These are phyloP conservation scores for Diaporthe sp. DNA, from an alignment of 2,329 filamentous ascomycete species.

Conservation along the genomic window DNA sequence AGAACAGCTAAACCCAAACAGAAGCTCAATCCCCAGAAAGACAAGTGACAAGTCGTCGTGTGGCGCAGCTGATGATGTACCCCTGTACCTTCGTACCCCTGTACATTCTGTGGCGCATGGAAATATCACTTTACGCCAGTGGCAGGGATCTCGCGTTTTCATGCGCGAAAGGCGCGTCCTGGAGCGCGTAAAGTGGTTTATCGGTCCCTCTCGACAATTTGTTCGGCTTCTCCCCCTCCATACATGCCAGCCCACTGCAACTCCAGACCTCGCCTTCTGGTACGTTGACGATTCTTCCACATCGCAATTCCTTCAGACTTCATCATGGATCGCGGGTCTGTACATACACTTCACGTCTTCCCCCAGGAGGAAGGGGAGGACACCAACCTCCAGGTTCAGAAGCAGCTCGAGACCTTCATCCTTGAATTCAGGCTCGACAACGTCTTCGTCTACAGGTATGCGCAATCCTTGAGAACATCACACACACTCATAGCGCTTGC, in stretches of 20 bases:
- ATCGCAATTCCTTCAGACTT: background rate
- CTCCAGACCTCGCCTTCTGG: constrained; percentile 7
- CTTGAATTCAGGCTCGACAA: constrained; percentile 95
- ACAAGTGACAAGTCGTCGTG: constrained; percentile 24
- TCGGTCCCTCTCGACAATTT: constrained; percentile 30
- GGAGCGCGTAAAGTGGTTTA: constrained; percentile 32
- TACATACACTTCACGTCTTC: constrained; percentile 88
- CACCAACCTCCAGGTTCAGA: constrained; percentile 79
- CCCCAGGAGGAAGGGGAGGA: constrained; percentile 77
- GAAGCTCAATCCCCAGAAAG: constrained; percentile 31
- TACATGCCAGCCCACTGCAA: constrained; percentile 22
- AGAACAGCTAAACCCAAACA: constrained; percentile 41
- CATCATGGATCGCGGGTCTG: constrained; percentile 87
- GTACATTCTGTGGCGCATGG: constrained; percentile 23
- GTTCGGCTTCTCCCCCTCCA: constrained; percentile 23
- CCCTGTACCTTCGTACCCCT: background rate
- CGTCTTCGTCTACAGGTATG: constrained; percentile 90
- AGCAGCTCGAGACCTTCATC: constrained; percentile 89
- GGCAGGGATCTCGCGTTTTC: constrained; percentile 27
- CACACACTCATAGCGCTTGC: background rate
- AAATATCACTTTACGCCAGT: background rate
- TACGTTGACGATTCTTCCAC: background rate
- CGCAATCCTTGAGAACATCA: constrained; percentile 40
- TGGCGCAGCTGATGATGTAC: constrained; percentile 27
- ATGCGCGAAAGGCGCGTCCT: constrained; percentile 31